These are phyloP conservation scores for Lachnellula subtilissima DNA, from an alignment of 2,329 filamentous ascomycete genomes.

Conservation along the genomic window DNA sequence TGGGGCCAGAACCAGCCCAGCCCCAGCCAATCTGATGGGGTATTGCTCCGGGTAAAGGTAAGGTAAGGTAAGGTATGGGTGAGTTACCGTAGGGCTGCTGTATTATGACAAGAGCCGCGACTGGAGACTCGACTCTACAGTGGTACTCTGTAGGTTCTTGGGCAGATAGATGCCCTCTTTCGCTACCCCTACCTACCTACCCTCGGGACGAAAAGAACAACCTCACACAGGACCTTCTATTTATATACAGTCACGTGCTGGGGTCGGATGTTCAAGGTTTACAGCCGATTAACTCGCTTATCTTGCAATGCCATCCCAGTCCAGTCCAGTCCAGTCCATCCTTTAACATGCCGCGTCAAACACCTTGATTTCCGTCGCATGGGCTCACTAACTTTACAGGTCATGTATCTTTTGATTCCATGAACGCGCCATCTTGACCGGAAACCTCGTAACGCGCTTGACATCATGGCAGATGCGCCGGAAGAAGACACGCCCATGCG, in stretches of 20 bases:
- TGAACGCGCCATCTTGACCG: neutral
- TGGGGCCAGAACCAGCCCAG: neutral
- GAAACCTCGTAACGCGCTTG: neutral
- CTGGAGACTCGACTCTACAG: too few relatives aligned
- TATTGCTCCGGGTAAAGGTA: too few relatives aligned
- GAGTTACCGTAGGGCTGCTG: too few relatives aligned
- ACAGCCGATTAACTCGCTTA: neutral
- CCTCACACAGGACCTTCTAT: neutral
- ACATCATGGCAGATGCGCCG: slow-evolving; percentile 11
- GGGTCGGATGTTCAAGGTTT: neutral
- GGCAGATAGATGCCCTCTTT: too few relatives aligned
- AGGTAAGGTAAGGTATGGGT: too few relatives aligned
- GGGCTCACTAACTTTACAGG: neutral
- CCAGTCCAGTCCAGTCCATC: neutral
- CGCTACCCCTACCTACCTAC: too few relatives aligned
- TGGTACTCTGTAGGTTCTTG: too few relatives aligned
- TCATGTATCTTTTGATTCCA: neutral
- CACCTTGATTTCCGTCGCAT: neutral
- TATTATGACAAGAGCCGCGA: too few relatives aligned
- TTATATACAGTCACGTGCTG: neutral
- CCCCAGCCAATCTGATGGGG: neutral
- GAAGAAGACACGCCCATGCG: slow-evolving; percentile 18
- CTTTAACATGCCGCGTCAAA: neutral
- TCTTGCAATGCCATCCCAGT: neutral
- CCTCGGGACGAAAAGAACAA: neutral